phyloP scores from a whole-genome alignment of 1,284 basidiomycete species.

The Thecaphora thlaspeos region DNA sequence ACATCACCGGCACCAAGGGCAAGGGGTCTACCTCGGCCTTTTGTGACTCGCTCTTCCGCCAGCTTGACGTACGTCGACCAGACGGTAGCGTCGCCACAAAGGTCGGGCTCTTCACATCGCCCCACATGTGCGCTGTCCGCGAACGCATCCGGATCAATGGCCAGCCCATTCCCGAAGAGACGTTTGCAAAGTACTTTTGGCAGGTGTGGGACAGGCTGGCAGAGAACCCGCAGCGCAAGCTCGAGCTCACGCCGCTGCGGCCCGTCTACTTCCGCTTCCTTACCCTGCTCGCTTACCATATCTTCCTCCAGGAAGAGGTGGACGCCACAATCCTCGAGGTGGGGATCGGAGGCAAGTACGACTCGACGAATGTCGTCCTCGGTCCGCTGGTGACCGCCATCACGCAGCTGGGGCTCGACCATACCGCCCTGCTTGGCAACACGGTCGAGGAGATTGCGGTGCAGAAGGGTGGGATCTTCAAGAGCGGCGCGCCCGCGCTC shows the following conservation, averaged over 20 bases:
- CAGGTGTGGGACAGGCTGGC: slow-evolving; percentile 90
- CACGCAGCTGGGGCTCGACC: slow-evolving; percentile 87
- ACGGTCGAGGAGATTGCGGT: slow-evolving; percentile 86
- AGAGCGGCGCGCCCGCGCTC: slow-evolving; percentile 81
- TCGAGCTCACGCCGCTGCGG: slow-evolving; percentile 65
- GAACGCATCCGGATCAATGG: slow-evolving; percentile 96
- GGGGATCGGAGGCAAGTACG: slow-evolving; percentile 89
- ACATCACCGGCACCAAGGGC: slow-evolving; percentile 97
- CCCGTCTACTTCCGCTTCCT: slow-evolving; percentile 94
- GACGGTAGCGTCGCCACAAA: slow-evolving; percentile 25
- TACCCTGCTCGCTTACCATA: slow-evolving; percentile 87
- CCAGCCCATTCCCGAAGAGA: slow-evolving; percentile 77
- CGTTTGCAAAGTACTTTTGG: slow-evolving; percentile 90
- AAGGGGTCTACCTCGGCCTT: slow-evolving; percentile 98
- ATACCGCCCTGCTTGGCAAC: slow-evolving; percentile 84
- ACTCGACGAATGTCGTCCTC: slow-evolving; percentile 95
- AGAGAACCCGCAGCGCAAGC: slow-evolving; percentile 61
- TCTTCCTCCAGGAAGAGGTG: slow-evolving; percentile 76
- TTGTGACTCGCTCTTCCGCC: slow-evolving; percentile 53
- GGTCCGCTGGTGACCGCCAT: slow-evolving; percentile 85
- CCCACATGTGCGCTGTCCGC: slow-evolving; percentile 91
- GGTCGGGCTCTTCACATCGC: slow-evolving; percentile 87
- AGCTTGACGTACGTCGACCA: slow-evolving; percentile 28
- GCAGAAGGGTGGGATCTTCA: slow-evolving; percentile 98
- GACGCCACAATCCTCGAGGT: slow-evolving; percentile 94